phyloP scores from a whole-genome alignment of 306 rosid genomes.

The Lupinus albus region DNA sequence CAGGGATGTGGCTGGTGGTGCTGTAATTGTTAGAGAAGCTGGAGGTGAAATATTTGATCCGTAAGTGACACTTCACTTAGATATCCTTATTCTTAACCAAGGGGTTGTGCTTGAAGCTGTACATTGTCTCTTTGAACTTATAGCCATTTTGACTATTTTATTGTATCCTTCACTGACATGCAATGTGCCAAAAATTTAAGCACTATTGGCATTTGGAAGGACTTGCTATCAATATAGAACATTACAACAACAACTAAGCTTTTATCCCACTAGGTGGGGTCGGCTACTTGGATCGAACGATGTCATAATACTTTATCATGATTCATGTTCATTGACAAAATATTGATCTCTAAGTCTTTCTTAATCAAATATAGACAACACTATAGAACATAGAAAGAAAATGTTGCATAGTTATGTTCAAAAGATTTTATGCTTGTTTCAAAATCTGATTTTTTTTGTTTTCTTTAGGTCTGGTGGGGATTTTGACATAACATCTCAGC shows the following conservation, averaged over 20 bases:
- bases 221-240: conserved; percentile 32
- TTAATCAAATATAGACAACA: no score
- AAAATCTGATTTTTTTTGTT: conserved; percentile 44
- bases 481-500: conserved; percentile 78
- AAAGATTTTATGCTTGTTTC: conserved; percentile 2
- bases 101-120: conserved; percentile 36
- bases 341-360: no score
- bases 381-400: no score
- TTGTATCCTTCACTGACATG: conserved; percentile 45
- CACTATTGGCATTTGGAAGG: conserved; percentile 6
- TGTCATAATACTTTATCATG: no score
- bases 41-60: conserved; percentile 94
- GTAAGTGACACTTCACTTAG: conserved; percentile 61
- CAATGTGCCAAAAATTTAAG: conserved; percentile 19
- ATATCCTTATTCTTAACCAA: conserved; percentile 33
- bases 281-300: no score
- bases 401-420: conserved; percentile 27
- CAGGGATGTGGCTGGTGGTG: conserved; percentile 99
- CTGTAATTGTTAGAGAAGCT: conserved; percentile 91
- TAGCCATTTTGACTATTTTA: conserved; percentile 34
- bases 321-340: no score
- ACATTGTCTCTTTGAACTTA: conserved; percentile 38
- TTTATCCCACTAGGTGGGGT: no score
- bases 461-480: conserved; percentile 83
- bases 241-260: no score